Evolutionary conservation across 176 grass and related monocot species (phyloP).

Genomic region (Bonia amplexicaulis): DNA sequence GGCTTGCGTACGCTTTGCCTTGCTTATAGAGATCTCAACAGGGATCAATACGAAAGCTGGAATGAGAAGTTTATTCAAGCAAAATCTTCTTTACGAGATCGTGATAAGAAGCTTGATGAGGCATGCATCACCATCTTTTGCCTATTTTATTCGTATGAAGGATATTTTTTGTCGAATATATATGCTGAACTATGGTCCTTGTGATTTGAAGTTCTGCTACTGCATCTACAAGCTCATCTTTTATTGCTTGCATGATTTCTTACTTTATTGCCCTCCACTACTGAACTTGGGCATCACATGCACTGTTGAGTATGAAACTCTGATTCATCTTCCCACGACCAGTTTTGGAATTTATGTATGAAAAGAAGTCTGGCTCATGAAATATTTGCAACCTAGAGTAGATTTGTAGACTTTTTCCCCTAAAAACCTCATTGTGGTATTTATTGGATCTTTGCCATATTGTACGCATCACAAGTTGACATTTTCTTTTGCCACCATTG

Average conservation of each 20-base stretch:
- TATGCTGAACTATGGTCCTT: background rate
- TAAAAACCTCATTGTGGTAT: background rate
- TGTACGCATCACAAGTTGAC: background rate
- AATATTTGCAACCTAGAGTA: background rate
- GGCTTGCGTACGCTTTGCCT: constrained; percentile 97
- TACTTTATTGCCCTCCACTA: background rate
- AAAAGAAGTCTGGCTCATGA: background rate
- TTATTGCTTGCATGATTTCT: constrained; percentile 1
- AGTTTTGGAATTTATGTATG: background rate
- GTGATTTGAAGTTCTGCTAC: background rate
- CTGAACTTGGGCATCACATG: background rate
- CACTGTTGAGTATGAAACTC: background rate
- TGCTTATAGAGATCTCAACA: constrained; percentile 77
- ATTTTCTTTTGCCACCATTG: background rate
- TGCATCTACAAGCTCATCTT: background rate
- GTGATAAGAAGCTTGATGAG: constrained; percentile 98
- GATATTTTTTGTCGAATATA: background rate
- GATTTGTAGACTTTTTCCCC: background rate
- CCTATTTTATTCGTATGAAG: constrained; percentile 4
- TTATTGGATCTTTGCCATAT: background rate
- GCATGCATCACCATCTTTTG: constrained; percentile 34
- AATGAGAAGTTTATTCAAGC: constrained; percentile 98
- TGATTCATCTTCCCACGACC: background rate
- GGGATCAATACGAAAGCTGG: constrained; percentile 84
- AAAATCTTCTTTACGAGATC: constrained; percentile 90